phyloP scores from a whole-genome alignment of 2,329 filamentous ascomycete genomes.

The Corniculantispora saksenae region DNA sequence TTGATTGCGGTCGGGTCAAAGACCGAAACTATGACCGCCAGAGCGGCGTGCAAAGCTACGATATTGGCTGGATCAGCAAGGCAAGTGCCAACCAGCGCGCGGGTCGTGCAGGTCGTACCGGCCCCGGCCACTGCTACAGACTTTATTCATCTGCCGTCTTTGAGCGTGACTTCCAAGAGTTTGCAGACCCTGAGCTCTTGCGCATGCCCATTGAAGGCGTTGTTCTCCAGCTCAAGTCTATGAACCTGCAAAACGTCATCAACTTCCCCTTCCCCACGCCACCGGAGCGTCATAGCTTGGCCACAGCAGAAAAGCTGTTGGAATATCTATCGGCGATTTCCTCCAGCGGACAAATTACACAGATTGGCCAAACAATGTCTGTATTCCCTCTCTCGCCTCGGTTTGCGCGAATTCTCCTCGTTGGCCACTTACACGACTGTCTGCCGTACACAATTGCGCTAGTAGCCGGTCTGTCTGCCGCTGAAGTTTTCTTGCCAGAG shows the following conservation, averaged over 20 bases:
- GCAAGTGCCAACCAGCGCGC: conserved; percentile 89
- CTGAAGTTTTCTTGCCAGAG: conserved; percentile 84
- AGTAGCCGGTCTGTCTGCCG: conserved; percentile 84
- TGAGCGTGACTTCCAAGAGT: conserved; percentile 83
- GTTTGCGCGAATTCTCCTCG: conserved; percentile 87
- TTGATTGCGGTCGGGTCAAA: conserved; percentile 90
- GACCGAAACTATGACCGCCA: conserved; percentile 85
- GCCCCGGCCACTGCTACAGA: conserved; percentile 92
- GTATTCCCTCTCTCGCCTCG: conserved; percentile 88
- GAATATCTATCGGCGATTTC: conserved; percentile 82
- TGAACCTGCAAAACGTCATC: conserved; percentile 85
- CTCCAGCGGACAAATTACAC: conserved; percentile 71
- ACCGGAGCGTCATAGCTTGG: conserved; percentile 73
- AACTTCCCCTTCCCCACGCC: conserved; percentile 97
- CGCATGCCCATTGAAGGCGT: conserved; percentile 91
- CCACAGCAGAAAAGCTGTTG: conserved; percentile 82
- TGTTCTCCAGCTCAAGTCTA: conserved; percentile 89
- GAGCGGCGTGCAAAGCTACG: conserved; percentile 92
- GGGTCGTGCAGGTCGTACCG: conserved; percentile 92
- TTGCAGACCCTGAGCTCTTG: conserved; percentile 84
- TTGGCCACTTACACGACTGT: conserved; percentile 80
- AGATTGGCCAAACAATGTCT: conserved; percentile 78
- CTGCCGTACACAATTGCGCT: conserved; percentile 84
- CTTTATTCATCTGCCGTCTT: conserved; percentile 94
- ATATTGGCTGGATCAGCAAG: conserved; percentile 96